Percentiles rank a stretch among this genome's conserved stretches.
These are phyloP conservation scores for Senna siamea DNA, from an alignment of 306 rosid genomes.

Conservation along the genomic window DNA sequence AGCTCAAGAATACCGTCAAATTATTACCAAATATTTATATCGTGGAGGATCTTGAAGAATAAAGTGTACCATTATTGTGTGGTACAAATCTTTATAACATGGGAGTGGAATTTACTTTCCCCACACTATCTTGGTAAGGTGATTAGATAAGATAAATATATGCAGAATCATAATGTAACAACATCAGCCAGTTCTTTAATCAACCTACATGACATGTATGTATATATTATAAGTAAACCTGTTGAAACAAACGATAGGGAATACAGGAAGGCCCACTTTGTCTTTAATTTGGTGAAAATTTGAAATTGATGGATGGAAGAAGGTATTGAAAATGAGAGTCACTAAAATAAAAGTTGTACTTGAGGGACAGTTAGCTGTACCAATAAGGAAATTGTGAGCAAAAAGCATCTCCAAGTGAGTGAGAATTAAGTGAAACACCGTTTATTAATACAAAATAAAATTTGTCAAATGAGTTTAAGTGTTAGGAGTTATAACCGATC, in stretches of 20 bases:
- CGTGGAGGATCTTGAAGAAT: background rate
- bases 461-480: too few species aligned
- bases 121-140: background rate
- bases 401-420: too few species aligned
- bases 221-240: too few species aligned
- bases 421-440: too few species aligned
- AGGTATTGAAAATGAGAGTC: too few species aligned
- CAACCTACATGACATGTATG: too few species aligned
- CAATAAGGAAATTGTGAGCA: too few species aligned
- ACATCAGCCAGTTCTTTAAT: too few species aligned
- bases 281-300: background rate
- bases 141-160: background rate
- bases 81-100: background rate
- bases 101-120: background rate
- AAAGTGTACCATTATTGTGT: background rate
- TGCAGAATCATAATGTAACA: too few species aligned
- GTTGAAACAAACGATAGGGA: too few species aligned
- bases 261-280: background rate
- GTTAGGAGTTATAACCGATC: background rate
- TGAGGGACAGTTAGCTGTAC: too few species aligned
- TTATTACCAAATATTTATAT: background rate
- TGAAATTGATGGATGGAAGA: background rate
- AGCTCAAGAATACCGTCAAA: conserved; percentile 6
- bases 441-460: background rate
- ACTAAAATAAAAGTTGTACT: too few species aligned